These are phyloP conservation scores for Tetrapisispora namnaoensis DNA, from an alignment of 805 yeast genomes.

Conservation along the genomic window DNA sequence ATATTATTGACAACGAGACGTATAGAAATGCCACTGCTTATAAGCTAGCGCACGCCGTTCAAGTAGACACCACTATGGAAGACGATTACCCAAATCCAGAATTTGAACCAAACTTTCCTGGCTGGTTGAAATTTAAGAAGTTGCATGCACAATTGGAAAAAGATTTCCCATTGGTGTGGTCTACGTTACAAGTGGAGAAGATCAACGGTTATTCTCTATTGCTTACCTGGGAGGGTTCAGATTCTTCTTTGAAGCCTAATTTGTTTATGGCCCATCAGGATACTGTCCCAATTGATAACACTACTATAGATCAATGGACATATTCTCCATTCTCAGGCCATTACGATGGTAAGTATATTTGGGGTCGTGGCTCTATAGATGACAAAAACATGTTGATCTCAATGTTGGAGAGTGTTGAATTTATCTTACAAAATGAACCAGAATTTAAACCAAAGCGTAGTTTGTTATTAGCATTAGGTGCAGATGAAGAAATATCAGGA, in stretches of 20 bases:
- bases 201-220: slow-evolving; percentile 60
- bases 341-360: slow-evolving; percentile 53
- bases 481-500: slow-evolving; percentile 72
- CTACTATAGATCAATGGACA: slow-evolving; percentile 51
- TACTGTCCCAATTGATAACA: slow-evolving; percentile 68
- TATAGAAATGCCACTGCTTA: slow-evolving; percentile 28
- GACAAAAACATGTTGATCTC: slow-evolving; percentile 63
- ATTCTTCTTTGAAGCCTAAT: slow-evolving; percentile 47
- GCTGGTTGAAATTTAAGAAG: slow-evolving; percentile 36
- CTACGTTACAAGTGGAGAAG: slow-evolving; percentile 38
- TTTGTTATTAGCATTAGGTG: slow-evolving; percentile 57
- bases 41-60: slow-evolving; percentile 48
- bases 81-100: slow-evolving; percentile 39
- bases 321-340: slow-evolving; percentile 58
- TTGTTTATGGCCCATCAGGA: slow-evolving; percentile 76
- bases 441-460: slow-evolving; percentile 51
- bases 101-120: slow-evolving; percentile 28
- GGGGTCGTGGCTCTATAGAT: slow-evolving; percentile 75
- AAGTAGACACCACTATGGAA: slow-evolving; percentile 52
- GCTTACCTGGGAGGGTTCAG: slow-evolving; percentile 53
- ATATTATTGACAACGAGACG: background rate
- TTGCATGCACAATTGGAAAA: slow-evolving; percentile 45
- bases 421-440: slow-evolving; percentile 40
- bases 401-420: slow-evolving; percentile 56
- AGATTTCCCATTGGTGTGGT: slow-evolving; percentile 48